Percentiles rank a stretch among this genome's conserved stretches.
These are phyloP conservation scores for Jacaranda mimosifolia DNA, from an alignment of 257 asterid genomes.

Conservation along the genomic window DNA sequence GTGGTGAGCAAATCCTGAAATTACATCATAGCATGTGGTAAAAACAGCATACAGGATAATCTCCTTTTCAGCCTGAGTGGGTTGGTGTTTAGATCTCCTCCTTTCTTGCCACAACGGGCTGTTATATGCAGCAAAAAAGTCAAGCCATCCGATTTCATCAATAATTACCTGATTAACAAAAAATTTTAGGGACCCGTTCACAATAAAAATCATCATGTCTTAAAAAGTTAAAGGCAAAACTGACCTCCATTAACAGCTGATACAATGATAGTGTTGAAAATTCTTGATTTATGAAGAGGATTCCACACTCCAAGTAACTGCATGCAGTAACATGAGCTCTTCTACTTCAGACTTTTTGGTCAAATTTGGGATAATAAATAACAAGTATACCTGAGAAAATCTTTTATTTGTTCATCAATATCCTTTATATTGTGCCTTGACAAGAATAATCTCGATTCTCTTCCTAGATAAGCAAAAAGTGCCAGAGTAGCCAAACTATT, in stretches of 20 bases:
- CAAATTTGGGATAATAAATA: slow-evolving; percentile 4
- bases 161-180: slow-evolving; percentile 59
- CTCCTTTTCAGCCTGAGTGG: slow-evolving; percentile 78
- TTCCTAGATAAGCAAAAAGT: slow-evolving; percentile 80
- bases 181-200: slow-evolving; percentile 28
- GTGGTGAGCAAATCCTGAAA: slow-evolving; percentile 80
- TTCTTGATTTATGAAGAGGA: slow-evolving; percentile 68
- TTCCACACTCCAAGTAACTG: slow-evolving; percentile 84
- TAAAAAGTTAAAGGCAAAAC: slow-evolving; percentile 20
- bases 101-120: slow-evolving; percentile 49
- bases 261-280: slow-evolving; percentile 65
- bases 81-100: slow-evolving; percentile 61
- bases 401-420: slow-evolving; percentile 63
- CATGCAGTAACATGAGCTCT: slow-evolving; percentile 27
- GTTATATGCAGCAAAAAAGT: slow-evolving; percentile 65
- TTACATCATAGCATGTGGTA: slow-evolving; percentile 76
- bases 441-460: slow-evolving; percentile 78
- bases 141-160: slow-evolving; percentile 86
- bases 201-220: background rate
- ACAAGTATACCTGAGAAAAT: slow-evolving; percentile 63
- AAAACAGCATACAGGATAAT: slow-evolving; percentile 64
- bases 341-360: slow-evolving; percentile 14
- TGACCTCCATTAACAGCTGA: slow-evolving; percentile 88
- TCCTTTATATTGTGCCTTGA: slow-evolving; percentile 66
- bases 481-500: slow-evolving; percentile 71